Evolutionary conservation across 805 yeast genomes (phyloP).

Genomic region (Wickerhamiella parazyma): DNA sequence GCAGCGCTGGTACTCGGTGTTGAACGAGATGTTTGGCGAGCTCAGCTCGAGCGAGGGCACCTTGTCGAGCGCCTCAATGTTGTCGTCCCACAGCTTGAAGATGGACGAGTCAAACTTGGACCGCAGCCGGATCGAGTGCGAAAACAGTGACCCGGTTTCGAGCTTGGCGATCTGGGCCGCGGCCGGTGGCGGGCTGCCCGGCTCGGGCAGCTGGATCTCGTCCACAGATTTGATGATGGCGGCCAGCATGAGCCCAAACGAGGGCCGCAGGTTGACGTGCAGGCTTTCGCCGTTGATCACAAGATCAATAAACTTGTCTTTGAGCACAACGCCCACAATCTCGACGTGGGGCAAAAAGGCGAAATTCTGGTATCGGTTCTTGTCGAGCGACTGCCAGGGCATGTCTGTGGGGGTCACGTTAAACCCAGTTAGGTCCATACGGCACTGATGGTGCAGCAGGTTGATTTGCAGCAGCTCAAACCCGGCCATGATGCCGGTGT

Average conservation of each 20-base stretch:
- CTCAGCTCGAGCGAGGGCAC: conserved; percentile 36
- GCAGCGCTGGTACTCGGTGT: conserved; percentile 34
- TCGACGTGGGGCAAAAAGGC: conserved; percentile 22
- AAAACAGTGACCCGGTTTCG: neutral
- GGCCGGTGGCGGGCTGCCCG: neutral
- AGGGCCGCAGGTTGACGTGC: conserved; percentile 18
- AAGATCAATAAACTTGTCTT: conserved; percentile 12
- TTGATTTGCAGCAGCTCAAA: conserved; percentile 60
- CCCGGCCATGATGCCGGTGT: conserved; percentile 70
- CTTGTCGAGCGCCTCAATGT: neutral
- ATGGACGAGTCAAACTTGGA: conserved; percentile 15
- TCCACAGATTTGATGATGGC: conserved; percentile 34
- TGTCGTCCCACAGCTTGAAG: conserved; percentile 20
- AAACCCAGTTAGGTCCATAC: conserved; percentile 52
- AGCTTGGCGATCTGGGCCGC: too few relatives aligned
- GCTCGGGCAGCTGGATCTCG: conserved; percentile 5
- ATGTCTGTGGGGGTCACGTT: conserved; percentile 43
- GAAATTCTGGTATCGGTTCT: conserved; percentile 22
- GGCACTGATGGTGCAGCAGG: conserved; percentile 48
- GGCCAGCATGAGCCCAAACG: conserved; percentile 34
- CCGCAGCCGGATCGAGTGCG: conserved; percentile 1
- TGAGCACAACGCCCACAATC: conserved; percentile 12
- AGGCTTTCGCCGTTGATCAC: conserved; percentile 22
- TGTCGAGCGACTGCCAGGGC: conserved; percentile 35
- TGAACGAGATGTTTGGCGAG: conserved; percentile 60